These are phyloP conservation scores for Micractinium sp. DNA, from an alignment of 139 green algal species.

Conservation along the genomic window DNA sequence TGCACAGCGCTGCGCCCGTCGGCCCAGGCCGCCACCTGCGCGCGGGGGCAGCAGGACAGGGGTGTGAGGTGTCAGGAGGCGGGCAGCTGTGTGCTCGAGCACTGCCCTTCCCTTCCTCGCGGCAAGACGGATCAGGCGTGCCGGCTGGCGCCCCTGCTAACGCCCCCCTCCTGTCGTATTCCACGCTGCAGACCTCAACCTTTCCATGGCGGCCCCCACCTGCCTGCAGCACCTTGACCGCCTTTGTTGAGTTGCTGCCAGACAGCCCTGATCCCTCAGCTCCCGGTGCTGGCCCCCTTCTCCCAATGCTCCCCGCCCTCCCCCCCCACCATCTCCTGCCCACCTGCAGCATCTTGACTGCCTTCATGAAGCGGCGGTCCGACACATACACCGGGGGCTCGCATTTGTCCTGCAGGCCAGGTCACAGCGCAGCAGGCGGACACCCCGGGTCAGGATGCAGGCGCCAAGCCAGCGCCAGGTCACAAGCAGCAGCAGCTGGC, in stretches of 20 bases:
- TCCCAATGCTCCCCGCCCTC: background rate
- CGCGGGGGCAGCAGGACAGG: background rate
- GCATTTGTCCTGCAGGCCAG: slow-evolving; percentile 76
- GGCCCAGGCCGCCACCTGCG: slow-evolving; percentile 78
- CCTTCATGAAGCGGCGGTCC: slow-evolving; percentile 93
- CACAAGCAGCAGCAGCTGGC: no score
- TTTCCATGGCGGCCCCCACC: background rate
- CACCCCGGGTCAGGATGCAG: no score
- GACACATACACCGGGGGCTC: slow-evolving; percentile 93
- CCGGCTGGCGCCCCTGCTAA: no score
- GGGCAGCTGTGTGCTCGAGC: background rate
- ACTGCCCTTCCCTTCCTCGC: background rate
- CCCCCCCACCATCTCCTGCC: slow-evolving; percentile 49
- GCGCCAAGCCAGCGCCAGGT: no score
- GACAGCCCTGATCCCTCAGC: no score
- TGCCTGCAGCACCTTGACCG: background rate
- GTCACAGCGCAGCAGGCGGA: background rate
- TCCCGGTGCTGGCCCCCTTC: no score
- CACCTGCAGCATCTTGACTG: slow-evolving; percentile 85
- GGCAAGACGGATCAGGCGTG: no score
- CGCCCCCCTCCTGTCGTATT: background rate
- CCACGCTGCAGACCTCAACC: background rate
- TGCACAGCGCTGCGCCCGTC: slow-evolving; percentile 45
- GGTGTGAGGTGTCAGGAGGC: no score
- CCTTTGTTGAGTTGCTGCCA: no score